These are phyloP conservation scores for Dryadomyces quercus-mongolicae DNA, from an alignment of 2,329 filamentous ascomycete genomes.

Conservation along the genomic window DNA sequence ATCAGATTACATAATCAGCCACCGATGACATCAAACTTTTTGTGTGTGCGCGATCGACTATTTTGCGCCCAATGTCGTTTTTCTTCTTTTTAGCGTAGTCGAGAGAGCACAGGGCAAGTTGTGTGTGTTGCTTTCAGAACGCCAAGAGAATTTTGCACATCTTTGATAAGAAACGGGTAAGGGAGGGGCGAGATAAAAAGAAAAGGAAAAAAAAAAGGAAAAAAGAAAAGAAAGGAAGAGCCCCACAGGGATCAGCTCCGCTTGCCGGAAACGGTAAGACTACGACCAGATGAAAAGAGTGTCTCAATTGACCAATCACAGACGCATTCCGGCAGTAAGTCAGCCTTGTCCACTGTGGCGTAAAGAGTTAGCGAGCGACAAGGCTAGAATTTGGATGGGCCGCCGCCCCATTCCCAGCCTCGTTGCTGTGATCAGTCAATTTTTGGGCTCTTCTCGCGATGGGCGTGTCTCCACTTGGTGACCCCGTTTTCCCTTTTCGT, in stretches of 20 bases:
- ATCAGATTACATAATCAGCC: not conserved
- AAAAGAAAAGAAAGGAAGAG: not conserved
- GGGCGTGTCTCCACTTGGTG: too few relatives aligned
- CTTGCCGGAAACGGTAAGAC: not conserved
- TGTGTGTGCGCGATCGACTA: not conserved
- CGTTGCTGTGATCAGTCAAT: not conserved
- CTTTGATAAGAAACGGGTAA: not conserved
- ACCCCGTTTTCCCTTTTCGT: not conserved
- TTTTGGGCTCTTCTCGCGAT: too few relatives aligned
- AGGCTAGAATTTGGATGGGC: not conserved
- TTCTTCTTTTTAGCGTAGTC: not conserved
- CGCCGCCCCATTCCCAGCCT: not conserved
- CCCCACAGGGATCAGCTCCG: not conserved
- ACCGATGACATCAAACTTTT: too few relatives aligned
- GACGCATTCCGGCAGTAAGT: not conserved
- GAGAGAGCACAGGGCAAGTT: not conserved
- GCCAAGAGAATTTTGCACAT: not conserved
- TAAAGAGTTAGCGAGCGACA: not conserved
- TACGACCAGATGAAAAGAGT: not conserved
- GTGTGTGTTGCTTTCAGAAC: constrained; percentile 2
- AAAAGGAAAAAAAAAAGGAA: not conserved
- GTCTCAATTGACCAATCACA: not conserved
- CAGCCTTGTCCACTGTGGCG: not conserved
- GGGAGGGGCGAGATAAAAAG: not conserved
- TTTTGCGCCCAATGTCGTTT: not conserved